These are phyloP conservation scores for Boletus pseudo-olivaceus DNA, from an alignment of 768 basidiomycete species.

Conservation along the genomic window DNA sequence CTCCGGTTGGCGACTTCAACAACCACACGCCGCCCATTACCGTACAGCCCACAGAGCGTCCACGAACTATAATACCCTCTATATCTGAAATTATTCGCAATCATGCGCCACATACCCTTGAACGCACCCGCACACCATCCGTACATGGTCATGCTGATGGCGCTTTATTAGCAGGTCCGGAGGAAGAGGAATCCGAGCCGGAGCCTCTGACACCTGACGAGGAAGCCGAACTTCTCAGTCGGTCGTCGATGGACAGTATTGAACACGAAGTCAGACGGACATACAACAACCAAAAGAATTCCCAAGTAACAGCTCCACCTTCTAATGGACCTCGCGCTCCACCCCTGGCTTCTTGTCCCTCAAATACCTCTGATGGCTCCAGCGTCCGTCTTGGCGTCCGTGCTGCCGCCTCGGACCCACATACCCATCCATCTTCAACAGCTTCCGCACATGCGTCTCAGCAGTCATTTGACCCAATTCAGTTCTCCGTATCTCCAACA, in stretches of 20 bases:
- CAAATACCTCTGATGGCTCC: conserved; percentile 53
- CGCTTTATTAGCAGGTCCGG: conserved; percentile 42
- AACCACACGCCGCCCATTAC: conserved; percentile 7
- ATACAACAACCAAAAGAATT: conserved; percentile 52
- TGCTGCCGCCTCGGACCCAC: conserved; percentile 45
- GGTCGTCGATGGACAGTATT: conserved; percentile 87
- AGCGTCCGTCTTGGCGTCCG: conserved; percentile 36
- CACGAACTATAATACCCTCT: conserved; percentile 63
- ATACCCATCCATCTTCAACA: conserved; percentile 48
- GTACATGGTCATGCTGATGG: conserved; percentile 44
- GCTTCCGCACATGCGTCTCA: conserved; percentile 21
- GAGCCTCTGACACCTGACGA: conserved; percentile 51
- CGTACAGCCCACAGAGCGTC: conserved; percentile 26
- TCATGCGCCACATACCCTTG: conserved; percentile 61
- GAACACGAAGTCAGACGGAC: conserved; percentile 78
- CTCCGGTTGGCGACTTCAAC: conserved; percentile 7
- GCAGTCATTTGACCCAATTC: conserved; percentile 25
- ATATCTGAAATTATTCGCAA: conserved; percentile 87
- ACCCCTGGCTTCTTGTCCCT: conserved; percentile 32
- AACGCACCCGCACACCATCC: conserved; percentile 44
- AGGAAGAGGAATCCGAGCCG: conserved; percentile 50
- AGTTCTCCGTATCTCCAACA: conserved; percentile 45
- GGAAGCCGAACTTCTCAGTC: conserved; percentile 62
- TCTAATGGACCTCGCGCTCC: conserved; percentile 41
- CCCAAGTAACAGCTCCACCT: conserved; percentile 33